Evolutionary conservation across 2,329 filamentous ascomycete genomes (phyloP), one percentile per base, ranked within the genome.

Genomic region (Verticillium klebahnii): DNA sequence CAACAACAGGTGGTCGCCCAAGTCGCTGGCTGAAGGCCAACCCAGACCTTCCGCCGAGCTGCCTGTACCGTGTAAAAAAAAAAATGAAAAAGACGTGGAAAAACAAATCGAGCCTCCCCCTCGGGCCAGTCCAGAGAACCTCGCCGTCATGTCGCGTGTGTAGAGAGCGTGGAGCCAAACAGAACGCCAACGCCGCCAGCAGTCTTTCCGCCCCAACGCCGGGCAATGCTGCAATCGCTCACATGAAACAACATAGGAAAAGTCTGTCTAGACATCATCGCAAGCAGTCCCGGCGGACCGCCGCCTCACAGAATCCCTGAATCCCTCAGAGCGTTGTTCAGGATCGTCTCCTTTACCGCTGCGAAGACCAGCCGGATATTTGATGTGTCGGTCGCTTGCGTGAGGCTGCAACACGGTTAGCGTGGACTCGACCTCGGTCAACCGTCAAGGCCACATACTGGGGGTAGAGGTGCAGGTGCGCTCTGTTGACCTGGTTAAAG

Each of bases 321-420:
- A 76, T 99, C 95, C 79, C 96, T 97, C 69, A 99, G 85, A 57
- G 95, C 95, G 75, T 99, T 99, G 77, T 98, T 96, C 68, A 99
- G 80, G 71, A 99, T 99, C 37, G 95, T 99, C 79, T 99, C 95
- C 76, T 99, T 99, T 64, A 99, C 95, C 9, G 95, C 95, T 37
- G 94, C 95, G 77, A 99, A 99, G 57, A 99, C 95, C 40, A 99
- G 85, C 67, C 95, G 91, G 71, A 99, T 97, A 73, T 99, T 99
- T 59, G 93, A 97, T 4, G 95, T 99, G 75, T 99, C 95, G 66
- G 95, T 99, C 56, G 95, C 95, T 89, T 99, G 95, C 37, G 95
- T 99, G 65, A 99, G 85, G 77, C 94, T 98, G 29, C 14, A 14
- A n/a, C 14, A 19, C 23, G 54, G 12, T 32, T 12, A 56, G 54